Base-by-base conservation (phyloP, 352 stramenopile species). In the Pythium myriotylum region DNA sequence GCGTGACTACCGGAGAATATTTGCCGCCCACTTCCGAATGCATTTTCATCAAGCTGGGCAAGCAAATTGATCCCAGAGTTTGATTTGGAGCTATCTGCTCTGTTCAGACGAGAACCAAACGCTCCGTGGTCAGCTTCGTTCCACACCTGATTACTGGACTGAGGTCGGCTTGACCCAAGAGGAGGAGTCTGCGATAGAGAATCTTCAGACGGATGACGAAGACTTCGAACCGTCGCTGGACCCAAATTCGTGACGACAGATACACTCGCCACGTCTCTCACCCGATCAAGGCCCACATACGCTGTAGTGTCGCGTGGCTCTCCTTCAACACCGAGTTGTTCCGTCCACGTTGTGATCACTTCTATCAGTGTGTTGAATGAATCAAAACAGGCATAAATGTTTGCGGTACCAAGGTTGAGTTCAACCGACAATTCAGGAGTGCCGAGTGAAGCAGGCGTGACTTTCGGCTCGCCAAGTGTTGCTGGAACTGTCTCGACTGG, bases 381-480 rank as follows among this genome's bases (percentile, higher is more conserved):
- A 70, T 96, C 87, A 65, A 94, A 96, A 32, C 87, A 96, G 16
- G 84, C 84, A 59, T 96, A 94, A 63, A 96, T 88, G 70, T 94
- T 93, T 10, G 86, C 82, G 16, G 86, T 94, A 6, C 87, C 87
- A 20, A 96, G 50, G 43, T 79, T 94, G 42, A 96, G 62, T 56
- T 96, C 87, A 43, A 94, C 72, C 3, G 85, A 89, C 40, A 96
- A 33, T 61, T 96, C 84, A 7, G 84, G 86, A 14, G 82, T 81
- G 2, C 70, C 47, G n/a, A 77, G 76, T 2, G 67, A 62, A 0
- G 72, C 43, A 13, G 65, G 48, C 43, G 81, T 86, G 2, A 82
- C 59, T 52, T 59, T 59, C 40, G 48, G 54, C 26, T 73, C 68
- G 2, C 19, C 39, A 23, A 41, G 23, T 13, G 58, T 42, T n/a